Conservation (phyloP, 2,329 filamentous ascomycete species). For the Arthrobotrys sinensis region DNA sequence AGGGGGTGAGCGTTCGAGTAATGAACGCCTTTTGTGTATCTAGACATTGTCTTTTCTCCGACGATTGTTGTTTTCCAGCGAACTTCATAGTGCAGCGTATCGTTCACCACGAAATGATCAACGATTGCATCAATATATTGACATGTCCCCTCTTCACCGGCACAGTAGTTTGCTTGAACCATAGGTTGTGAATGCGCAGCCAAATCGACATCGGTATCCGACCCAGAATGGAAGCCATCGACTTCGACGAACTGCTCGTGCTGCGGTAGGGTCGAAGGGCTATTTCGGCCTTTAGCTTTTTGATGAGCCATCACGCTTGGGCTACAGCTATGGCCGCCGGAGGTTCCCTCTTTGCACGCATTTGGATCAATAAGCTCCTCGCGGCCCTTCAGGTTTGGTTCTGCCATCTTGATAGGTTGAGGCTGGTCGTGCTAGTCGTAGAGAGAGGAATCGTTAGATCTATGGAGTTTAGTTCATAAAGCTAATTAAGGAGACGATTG, state of each 20-base stretch:
- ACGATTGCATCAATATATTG: not conserved
- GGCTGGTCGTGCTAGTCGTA: not conserved
- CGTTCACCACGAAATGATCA: not conserved
- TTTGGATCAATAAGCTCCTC: not conserved
- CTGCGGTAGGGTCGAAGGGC: not conserved
- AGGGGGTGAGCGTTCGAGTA: no score
- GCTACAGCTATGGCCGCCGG: not conserved
- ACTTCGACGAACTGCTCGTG: not conserved
- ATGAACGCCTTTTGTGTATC: no score
- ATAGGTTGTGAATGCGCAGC: not conserved
- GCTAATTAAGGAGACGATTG: no score
- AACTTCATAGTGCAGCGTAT: not conserved
- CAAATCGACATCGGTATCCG: not conserved
- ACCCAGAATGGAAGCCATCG: not conserved
- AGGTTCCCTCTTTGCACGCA: not conserved
- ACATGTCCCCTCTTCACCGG: not conserved
- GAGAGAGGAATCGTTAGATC: no score
- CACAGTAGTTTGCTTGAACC: not conserved
- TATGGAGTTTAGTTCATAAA: no score
- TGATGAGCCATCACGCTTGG: not conserved
- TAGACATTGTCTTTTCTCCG: no score
- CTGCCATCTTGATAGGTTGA: not conserved
- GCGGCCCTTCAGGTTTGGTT: not conserved
- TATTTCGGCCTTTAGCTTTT: not conserved
- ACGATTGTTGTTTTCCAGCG: not conserved